Conservation (phyloP, 108 stramenopile genomes). For the Nitzschia putrida region DNA sequence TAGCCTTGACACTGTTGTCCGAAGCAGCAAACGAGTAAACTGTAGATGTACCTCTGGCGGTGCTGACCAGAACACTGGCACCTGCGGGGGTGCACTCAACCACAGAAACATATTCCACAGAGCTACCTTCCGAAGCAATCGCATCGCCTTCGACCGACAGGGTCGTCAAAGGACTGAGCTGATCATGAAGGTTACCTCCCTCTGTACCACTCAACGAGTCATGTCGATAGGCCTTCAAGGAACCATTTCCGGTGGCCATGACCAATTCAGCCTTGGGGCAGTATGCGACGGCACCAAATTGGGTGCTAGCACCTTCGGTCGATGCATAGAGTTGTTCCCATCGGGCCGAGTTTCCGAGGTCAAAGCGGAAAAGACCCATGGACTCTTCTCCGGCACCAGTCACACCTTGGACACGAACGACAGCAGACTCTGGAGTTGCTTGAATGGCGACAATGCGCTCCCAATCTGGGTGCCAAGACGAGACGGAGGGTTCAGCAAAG, state of each 20-base stretch:
- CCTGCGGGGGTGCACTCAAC: slow-evolving; percentile 41
- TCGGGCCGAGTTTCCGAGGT: not conserved
- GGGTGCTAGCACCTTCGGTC: slow-evolving; percentile 3
- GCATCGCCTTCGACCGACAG: slow-evolving; percentile 25
- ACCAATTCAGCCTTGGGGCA: slow-evolving; percentile 39
- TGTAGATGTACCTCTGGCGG: slow-evolving; percentile 54
- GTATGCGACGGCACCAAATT: slow-evolving; percentile 30
- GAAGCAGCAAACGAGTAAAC: slow-evolving; percentile 28
- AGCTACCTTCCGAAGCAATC: slow-evolving; percentile 34
- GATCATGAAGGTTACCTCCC: not conserved
- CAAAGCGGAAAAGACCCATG: slow-evolving; percentile 32
- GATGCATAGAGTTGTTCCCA: slow-evolving; percentile 29
- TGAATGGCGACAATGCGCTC: slow-evolving; percentile 13
- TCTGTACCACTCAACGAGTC: not conserved
- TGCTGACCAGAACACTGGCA: slow-evolving; percentile 50
- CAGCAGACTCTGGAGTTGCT: slow-evolving; percentile 11
- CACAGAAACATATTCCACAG: slow-evolving; percentile 18
- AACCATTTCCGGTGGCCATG: slow-evolving; percentile 18
- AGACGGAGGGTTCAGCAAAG: not conserved
- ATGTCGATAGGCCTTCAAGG: not conserved
- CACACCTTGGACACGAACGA: slow-evolving; percentile 15
- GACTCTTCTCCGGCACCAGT: not conserved
- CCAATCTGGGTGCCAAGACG: slow-evolving; percentile 29
- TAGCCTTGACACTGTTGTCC: slow-evolving; percentile 11
- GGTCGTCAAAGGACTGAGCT: slow-evolving; percentile 3